These are phyloP conservation scores for Leishmania major DNA, from an alignment of 208 protist species.

Conservation along the genomic window DNA sequence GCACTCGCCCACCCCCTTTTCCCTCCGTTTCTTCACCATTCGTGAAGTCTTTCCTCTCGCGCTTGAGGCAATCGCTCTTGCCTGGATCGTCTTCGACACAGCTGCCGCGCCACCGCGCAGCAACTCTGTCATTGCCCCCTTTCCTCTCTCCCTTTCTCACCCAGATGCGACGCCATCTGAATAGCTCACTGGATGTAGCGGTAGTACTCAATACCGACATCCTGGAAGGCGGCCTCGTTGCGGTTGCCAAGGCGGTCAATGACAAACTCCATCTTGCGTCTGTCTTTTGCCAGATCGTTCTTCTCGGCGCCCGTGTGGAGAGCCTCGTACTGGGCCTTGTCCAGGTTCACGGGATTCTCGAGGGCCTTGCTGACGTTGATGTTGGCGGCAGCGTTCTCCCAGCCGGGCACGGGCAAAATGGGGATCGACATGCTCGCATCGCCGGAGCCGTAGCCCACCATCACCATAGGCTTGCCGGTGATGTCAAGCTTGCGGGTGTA, in stretches of 20 bases:
- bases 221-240: constrained; percentile 88
- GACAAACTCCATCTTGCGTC: constrained; percentile 81
- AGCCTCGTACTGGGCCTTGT: constrained; percentile 81
- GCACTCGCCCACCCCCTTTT: background rate
- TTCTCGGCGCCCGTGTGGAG: constrained; percentile 81
- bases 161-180: background rate
- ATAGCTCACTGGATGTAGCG: constrained; percentile 61
- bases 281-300: constrained; percentile 59
- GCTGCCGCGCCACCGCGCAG: background rate
- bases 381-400: constrained; percentile 79
- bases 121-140: background rate
- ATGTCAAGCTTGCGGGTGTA: constrained; percentile 83
- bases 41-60: background rate
- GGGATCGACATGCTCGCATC: constrained; percentile 90
- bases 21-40: background rate
- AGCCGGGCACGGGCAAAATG: constrained; percentile 80
- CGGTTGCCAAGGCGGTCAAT: constrained; percentile 77
- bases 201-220: constrained; percentile 93
- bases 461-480: constrained; percentile 85
- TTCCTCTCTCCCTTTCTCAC: constrained; percentile 1
- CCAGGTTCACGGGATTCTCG: constrained; percentile 71
- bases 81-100: background rate
- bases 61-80: background rate
- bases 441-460: constrained; percentile 88
- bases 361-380: constrained; percentile 81